Evolutionary conservation across 257 asterid genomes (phyloP).

Genomic region (Buddleja alternifolia): DNA sequence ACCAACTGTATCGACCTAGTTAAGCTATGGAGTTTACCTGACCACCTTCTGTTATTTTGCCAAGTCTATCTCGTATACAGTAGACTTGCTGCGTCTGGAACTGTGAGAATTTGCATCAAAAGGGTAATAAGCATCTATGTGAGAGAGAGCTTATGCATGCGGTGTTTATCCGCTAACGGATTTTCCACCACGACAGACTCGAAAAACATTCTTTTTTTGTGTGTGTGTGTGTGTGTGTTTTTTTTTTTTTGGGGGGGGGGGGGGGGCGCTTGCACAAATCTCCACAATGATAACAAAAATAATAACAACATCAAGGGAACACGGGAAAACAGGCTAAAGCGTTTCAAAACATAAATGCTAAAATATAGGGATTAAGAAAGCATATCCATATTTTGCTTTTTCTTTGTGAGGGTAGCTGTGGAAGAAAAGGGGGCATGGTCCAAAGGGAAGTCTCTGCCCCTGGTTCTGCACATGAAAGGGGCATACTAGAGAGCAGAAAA

Average conservation of each 20-base stretch:
- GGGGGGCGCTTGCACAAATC: neutral
- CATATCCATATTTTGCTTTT: neutral
- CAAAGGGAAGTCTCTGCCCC: too few relatives aligned
- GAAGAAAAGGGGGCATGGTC: too few relatives aligned
- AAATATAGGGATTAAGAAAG: neutral
- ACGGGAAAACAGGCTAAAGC: too few relatives aligned
- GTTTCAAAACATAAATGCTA: neutral
- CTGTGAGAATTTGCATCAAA: constrained; percentile 46
- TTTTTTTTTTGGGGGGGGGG: too few relatives aligned
- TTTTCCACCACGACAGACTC: too few relatives aligned
- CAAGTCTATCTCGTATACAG: constrained; percentile 82
- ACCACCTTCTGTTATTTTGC: constrained; percentile 86
- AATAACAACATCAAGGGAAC: neutral
- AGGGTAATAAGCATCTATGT: constrained; percentile 16
- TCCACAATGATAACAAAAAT: neutral
- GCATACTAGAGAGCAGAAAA: constrained; percentile 1
- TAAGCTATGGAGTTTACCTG: too few relatives aligned
- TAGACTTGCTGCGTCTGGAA: constrained; percentile 95
- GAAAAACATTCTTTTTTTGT: too few relatives aligned
- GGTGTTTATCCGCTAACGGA: neutral
- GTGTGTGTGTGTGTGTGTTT: too few relatives aligned
- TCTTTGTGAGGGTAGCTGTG: too few relatives aligned
- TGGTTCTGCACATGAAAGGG: too few relatives aligned
- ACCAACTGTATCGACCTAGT: too few relatives aligned
- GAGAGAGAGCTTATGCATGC: constrained; percentile 1